Evolutionary conservation across 352 stramenopile genomes (phyloP), one percentile per base, ranked within the genome.

Genomic region (Globisporangium acanthophoron): DNA sequence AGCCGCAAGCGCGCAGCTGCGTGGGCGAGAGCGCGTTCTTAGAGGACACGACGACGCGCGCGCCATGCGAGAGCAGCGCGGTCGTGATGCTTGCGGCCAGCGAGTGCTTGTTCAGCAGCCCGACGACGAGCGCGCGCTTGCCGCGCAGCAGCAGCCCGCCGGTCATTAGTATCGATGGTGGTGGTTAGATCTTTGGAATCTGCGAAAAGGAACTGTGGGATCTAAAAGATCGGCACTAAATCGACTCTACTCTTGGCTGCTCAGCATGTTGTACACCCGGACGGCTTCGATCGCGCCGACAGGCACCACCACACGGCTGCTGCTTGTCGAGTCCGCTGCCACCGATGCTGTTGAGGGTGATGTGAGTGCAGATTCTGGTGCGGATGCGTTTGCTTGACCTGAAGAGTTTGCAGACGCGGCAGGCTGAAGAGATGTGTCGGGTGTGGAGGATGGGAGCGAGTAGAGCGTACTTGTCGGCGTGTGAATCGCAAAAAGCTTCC

Each of bases 51-150:
- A 96, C 71, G 24, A 94, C 80, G 54, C 78, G 81, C 27, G 83
- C 80, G 24, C 79, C 78, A 18, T 88, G 59, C 4, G 59, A 67
- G 6, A 94, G 70, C 54, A 96, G 74, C 8, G 80, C 65, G 48
- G 87, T 74, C 6, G 87, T 81, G 59, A 90, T 74, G 35, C 69
- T 67, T 43, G 84, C 85, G 8, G 88, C 90, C 24, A 97, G 71
- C 43, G 88, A 97, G 59, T 95, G 74, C 54, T 94, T 88, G 71
- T 97, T 97, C 52, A 94, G 84, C 18, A 97, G 73, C 27, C 90
- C 90, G 55, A 97, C 85, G 5, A 97, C 77, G 15, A 97, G 67
- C 56, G 80, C 80, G 50, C 75, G 74, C 65, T 90, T 91, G 31
- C 81, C 84, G 18, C 44, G 60, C 24, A 92, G 70, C 61, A 87